These are phyloP conservation scores for Syzygium oleosum DNA, from an alignment of 345 rosid genomes.

Conservation along the genomic window DNA sequence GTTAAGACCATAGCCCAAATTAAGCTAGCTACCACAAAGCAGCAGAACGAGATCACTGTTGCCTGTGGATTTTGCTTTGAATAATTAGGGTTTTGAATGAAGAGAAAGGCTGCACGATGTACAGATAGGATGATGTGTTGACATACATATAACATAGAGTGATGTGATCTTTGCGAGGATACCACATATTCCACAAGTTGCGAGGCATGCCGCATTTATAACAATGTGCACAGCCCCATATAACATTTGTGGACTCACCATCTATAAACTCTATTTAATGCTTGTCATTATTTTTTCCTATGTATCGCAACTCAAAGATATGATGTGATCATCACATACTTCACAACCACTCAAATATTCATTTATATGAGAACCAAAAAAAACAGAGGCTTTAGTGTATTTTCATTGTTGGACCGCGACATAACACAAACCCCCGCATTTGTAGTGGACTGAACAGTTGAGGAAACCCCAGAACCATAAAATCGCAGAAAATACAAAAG, in stretches of 20 bases:
- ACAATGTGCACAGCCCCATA: not conserved
- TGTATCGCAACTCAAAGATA: not conserved
- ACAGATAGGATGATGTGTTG: not conserved
- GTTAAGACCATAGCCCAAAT: too few relatives aligned
- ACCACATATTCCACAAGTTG: not conserved
- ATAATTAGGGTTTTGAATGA: not conserved
- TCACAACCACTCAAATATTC: not conserved
- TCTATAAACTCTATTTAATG: not conserved
- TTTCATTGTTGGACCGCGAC: not conserved
- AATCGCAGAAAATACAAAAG: not conserved
- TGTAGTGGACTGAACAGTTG: not conserved
- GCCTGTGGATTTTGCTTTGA: not conserved
- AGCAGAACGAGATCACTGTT: not conserved
- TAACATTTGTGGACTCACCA: not conserved
- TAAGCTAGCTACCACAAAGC: too few relatives aligned
- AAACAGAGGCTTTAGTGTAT: not conserved
- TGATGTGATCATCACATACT: not conserved
- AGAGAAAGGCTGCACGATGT: not conserved
- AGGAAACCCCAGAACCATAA: not conserved
- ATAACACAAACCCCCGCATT: not conserved
- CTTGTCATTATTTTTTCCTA: not conserved
- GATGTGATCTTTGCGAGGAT: not conserved
- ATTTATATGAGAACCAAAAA: not conserved
- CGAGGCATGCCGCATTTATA: not conserved
- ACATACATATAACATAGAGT: not conserved